These are phyloP conservation scores for Closterium sp. DNA, from an alignment of 139 green algal genomes.

Conservation along the genomic window DNA sequence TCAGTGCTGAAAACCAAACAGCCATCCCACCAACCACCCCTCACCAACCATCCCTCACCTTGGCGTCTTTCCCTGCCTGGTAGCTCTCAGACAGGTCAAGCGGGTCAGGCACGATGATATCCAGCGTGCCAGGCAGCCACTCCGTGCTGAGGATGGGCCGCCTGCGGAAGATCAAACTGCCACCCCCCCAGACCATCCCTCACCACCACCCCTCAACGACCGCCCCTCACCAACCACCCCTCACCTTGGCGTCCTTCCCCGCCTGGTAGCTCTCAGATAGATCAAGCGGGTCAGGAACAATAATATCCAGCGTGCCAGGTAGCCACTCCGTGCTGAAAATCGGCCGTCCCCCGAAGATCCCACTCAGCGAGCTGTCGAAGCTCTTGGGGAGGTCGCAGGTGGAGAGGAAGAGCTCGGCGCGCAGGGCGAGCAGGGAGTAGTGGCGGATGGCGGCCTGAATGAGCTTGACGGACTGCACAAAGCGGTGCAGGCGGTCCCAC, in stretches of 20 bases:
- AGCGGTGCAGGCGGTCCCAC: conserved; percentile 33
- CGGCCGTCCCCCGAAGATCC: neutral
- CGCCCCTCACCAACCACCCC: too few relatives aligned
- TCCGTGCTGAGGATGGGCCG: too few relatives aligned
- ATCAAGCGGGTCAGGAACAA: conserved; percentile 29
- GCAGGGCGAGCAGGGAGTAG: conserved; percentile 12
- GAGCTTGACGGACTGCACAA: conserved; percentile 22
- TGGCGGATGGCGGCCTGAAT: conserved; percentile 33
- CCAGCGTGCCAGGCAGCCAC: too few relatives aligned
- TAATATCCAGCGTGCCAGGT: conserved; percentile 13
- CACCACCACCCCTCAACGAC: too few relatives aligned
- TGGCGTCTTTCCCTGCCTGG: too few relatives aligned
- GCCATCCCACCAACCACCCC: too few relatives aligned
- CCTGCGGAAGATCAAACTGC: too few relatives aligned
- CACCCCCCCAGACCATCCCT: too few relatives aligned
- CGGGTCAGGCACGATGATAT: too few relatives aligned
- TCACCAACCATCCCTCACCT: too few relatives aligned
- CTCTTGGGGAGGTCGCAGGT: conserved; percentile 37
- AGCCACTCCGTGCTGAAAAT: conserved; percentile 17
- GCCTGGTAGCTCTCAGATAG: conserved; percentile 13
- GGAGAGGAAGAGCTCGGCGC: conserved; percentile 35
- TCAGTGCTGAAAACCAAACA: too few relatives aligned
- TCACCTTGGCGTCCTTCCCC: neutral
- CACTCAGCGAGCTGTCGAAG: conserved; percentile 14
- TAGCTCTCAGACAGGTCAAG: too few relatives aligned